Evolutionary conservation across 1,284 basidiomycete genomes (phyloP).

Genomic region (Cutaneotrichosporon cavernicola): DNA sequence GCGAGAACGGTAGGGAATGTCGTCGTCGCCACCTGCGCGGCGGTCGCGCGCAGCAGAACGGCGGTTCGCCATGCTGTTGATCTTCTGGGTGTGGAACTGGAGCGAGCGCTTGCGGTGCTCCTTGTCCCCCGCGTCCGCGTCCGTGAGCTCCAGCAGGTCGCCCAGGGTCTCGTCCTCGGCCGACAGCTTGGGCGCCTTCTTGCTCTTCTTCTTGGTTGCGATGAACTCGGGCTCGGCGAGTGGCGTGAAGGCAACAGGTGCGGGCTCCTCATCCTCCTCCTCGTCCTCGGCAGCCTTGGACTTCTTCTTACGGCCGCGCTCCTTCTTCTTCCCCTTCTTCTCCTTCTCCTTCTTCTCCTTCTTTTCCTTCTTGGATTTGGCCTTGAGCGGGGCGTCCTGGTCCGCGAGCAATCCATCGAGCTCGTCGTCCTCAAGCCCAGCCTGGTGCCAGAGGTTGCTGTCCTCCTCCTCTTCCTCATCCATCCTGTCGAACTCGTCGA

Average conservation of each 20-base stretch:
- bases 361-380: constrained; percentile 30
- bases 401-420: constrained; percentile 43
- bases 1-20: constrained; percentile 57
- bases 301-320: constrained; percentile 16
- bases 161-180: constrained; percentile 64
- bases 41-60: constrained; percentile 64
- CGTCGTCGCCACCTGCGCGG: constrained; percentile 71
- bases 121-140: constrained; percentile 77
- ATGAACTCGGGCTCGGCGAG: constrained; percentile 41
- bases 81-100: constrained; percentile 86
- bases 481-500: constrained; percentile 9
- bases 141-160: constrained; percentile 67
- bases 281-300: constrained; percentile 36
- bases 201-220: constrained; percentile 30
- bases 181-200: constrained; percentile 31
- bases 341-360: constrained; percentile 31
- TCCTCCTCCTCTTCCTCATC: constrained; percentile 29
- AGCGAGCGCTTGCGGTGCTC: constrained; percentile 72
- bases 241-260: constrained; percentile 31
- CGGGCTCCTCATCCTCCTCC: constrained; percentile 13
- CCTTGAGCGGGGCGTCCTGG: constrained; percentile 22
- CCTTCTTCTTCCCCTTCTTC: constrained; percentile 47
- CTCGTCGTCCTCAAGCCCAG: constrained; percentile 47
- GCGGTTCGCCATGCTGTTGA: constrained; percentile 71
- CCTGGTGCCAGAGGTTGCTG: constrained; percentile 40